Percentiles rank a stretch among this genome's conserved stretches.
These are phyloP conservation scores for Cerioporus squamosus DNA, from an alignment of 1,284 basidiomycete species.

Conservation along the genomic window DNA sequence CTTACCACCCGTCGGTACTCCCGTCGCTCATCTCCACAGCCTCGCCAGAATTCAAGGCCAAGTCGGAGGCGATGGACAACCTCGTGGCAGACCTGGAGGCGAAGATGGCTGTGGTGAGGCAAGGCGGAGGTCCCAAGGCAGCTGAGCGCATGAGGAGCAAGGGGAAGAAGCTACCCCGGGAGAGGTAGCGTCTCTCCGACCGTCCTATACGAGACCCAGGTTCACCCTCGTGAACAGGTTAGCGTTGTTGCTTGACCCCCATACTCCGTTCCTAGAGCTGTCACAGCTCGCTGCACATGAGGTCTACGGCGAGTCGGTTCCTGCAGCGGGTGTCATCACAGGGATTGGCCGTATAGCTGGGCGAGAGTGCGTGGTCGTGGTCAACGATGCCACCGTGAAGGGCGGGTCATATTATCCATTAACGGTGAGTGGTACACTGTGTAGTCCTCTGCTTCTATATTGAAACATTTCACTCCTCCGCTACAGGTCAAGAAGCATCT, in stretches of 20 bases:
- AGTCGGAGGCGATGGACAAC: constrained; percentile 67
- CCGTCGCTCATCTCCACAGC: constrained; percentile 70
- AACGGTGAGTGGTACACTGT: constrained; percentile 57
- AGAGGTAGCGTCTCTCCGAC: constrained; percentile 52
- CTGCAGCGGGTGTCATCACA: constrained; percentile 90
- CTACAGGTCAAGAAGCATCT: constrained; percentile 91
- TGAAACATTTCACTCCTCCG: constrained; percentile 5
- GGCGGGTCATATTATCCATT: constrained; percentile 94
- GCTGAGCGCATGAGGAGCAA: constrained; percentile 78
- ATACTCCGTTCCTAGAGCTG: constrained; percentile 90
- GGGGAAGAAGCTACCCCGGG: constrained; percentile 87
- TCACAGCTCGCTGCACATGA: constrained; percentile 87
- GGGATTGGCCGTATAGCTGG: constrained; percentile 86
- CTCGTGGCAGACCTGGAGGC: constrained; percentile 66
- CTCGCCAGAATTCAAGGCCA: constrained; percentile 72
- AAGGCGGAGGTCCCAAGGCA: constrained; percentile 72
- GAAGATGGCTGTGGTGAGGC: constrained; percentile 59
- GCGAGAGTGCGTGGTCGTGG: constrained; percentile 86
- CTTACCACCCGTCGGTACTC: constrained; percentile 74
- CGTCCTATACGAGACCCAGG: background rate
- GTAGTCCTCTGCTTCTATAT: background rate
- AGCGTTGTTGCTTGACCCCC: constrained; percentile 77
- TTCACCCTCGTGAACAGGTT: constrained; percentile 45
- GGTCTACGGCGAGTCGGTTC: constrained; percentile 84
- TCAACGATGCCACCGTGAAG: constrained; percentile 95